Conservation (phyloP, 805 yeast genomes). For the Debaryomyces hansenii region DNA sequence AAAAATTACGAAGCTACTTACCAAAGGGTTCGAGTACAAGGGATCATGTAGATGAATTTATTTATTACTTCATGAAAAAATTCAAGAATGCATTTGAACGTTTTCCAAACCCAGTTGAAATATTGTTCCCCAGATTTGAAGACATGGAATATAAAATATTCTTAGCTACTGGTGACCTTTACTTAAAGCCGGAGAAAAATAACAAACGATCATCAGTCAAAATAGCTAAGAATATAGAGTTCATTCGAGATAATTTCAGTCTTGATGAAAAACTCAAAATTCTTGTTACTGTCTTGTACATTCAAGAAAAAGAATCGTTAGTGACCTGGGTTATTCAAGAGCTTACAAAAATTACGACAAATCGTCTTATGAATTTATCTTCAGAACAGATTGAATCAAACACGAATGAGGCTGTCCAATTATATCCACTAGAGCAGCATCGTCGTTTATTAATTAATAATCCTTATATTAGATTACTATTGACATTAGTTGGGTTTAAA, state of each 20-base stretch:
- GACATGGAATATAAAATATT: constrained; percentile 46
- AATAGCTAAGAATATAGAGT: constrained; percentile 36
- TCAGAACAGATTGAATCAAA: constrained; percentile 8
- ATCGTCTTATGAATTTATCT: constrained; percentile 13
- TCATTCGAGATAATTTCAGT: constrained; percentile 25
- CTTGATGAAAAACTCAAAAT: constrained; percentile 52
- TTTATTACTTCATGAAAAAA: constrained; percentile 63
- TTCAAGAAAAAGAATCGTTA: constrained; percentile 41
- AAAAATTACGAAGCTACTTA: constrained; percentile 48
- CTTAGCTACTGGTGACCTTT: constrained; percentile 60
- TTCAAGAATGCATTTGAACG: constrained; percentile 47
- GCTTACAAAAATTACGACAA: constrained; percentile 29
- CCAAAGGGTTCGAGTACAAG: constrained; percentile 47
- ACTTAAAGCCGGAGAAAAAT: constrained; percentile 19
- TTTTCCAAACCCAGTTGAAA: constrained; percentile 61
- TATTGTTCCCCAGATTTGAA: constrained; percentile 64
- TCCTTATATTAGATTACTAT: constrained; percentile 48
- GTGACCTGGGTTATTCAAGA: constrained; percentile 46
- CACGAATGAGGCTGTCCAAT: constrained; percentile 6
- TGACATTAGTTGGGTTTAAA: constrained; percentile 47
- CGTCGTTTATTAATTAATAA: constrained; percentile 43
- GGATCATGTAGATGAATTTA: constrained; percentile 62
- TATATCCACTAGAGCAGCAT: constrained; percentile 14
- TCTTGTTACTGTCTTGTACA: constrained; percentile 48
- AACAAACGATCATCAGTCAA: constrained; percentile 20